Base-by-base conservation (phyloP, 1,139 yeast species). In the Diutina ranongensis region DNA sequence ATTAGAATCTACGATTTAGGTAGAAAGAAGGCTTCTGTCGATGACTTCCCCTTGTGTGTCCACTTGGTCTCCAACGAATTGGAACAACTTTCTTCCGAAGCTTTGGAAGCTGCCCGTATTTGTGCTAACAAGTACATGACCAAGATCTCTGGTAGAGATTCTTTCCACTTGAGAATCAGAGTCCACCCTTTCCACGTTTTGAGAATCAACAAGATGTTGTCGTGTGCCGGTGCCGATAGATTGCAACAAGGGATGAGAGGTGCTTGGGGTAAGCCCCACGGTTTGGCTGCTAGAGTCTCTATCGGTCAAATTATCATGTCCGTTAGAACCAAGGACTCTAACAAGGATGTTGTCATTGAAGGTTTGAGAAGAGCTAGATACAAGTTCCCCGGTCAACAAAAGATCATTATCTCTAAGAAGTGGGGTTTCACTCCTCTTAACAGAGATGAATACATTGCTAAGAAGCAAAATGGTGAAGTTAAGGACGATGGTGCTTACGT, bases 181-280 rank as follows among this genome's bases (percentile, higher is more conserved):
- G 98, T 89, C 67, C 98, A 92, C 76, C 98, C 98, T 64, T 94
- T 85, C 97, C 98, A 92, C 82, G 98, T 94, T 62, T 84, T 92
- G 74, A 86, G 98, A 79, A 92, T 92, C 81, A 92, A 92, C 92
- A 92, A 92, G 85, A 92, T 92, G 98, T 87, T 92, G 95, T 92
- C 98, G 67, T 92, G 98, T 81, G 98, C 98, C 78, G 98, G 98
- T 85, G 98, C 98, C 71, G 98, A 92, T 89, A 87, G 98, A 85
- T 83, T 92, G 77, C 98, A 92, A 80, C 97, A 94, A 80, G 98
- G 98, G 87, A 92, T 92, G 98, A 89, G 98, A 86, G 95, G 95
- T 82, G 98, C 98, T 69, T 92, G 97, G 97, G 98, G 98, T 86
- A 92, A 92, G 80, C 98, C 98, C 67, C 96, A 89, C 66, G 98